A percentile compares a stretch with the other conserved stretches of the same genome.
Evolutionary conservation across 257 asterid species (phyloP).

Genomic region (Solanum paucissectum): DNA sequence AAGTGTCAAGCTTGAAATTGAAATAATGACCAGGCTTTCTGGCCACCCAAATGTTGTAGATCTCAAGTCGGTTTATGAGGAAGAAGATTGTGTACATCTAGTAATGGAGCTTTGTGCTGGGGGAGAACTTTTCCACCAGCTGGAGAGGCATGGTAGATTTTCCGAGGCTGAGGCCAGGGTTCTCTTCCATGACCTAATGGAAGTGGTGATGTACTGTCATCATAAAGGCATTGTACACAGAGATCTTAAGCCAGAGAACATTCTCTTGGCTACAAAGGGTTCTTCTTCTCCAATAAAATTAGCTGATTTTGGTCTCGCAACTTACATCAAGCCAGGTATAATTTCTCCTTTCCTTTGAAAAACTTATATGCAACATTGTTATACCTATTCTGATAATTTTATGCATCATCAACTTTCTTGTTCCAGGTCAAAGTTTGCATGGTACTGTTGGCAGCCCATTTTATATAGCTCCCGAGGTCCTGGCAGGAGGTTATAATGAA

Average conservation of each 20-base stretch:
- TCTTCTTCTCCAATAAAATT: conserved; percentile 65
- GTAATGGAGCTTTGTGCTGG: conserved; percentile 93
- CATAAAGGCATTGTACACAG: conserved; percentile 70
- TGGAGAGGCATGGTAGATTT: conserved; percentile 73
- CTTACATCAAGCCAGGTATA: conserved; percentile 49
- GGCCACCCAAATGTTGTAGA: conserved; percentile 76
- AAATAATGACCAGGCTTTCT: conserved; percentile 67
- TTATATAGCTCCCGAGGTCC: conserved; percentile 85
- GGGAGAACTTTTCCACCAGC: conserved; percentile 70
- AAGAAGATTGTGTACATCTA: conserved; percentile 62
- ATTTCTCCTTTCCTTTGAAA: background rate
- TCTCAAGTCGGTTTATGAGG: conserved; percentile 74
- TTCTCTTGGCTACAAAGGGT: conserved; percentile 53
- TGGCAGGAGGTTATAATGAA: conserved; percentile 55
- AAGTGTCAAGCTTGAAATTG: conserved; percentile 73
- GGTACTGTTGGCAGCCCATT: conserved; percentile 83
- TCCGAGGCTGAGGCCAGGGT: conserved; percentile 50
- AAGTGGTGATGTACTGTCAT: conserved; percentile 63
- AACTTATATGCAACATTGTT: background rate
- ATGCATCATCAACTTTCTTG: background rate
- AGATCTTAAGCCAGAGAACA: conserved; percentile 78
- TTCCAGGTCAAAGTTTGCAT: conserved; percentile 52
- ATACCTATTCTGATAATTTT: background rate
- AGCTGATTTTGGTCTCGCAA: conserved; percentile 84
- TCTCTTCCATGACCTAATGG: conserved; percentile 56